phyloP scores from a whole-genome alignment of 1,284 basidiomycete genomes.

The Grifola frondosa region DNA sequence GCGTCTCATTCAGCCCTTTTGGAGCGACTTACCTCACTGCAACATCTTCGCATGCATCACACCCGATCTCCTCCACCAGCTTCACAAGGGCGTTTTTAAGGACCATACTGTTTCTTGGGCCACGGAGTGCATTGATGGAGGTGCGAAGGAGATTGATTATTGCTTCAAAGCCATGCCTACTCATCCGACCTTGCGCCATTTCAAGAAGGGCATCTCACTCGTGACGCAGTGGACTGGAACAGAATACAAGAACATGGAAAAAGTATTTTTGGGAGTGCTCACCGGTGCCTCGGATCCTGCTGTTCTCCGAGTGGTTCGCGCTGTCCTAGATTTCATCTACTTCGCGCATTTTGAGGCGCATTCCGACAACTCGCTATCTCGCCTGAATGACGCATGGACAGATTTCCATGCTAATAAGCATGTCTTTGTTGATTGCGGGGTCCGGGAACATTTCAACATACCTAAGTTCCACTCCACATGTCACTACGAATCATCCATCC shows the following conservation, averaged over 20 bases:
- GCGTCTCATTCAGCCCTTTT: conserved; percentile 18
- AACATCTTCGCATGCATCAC: conserved; percentile 25
- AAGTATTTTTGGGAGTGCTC: conserved; percentile 22
- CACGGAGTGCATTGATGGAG: conserved; percentile 3
- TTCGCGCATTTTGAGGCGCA: conserved; percentile 22
- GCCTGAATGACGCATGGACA: conserved; percentile 11
- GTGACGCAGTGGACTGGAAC: conserved; percentile 27
- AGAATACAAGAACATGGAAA: conserved; percentile 28
- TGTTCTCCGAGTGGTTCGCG: conserved; percentile 14
- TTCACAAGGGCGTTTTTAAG: conserved; percentile 32
- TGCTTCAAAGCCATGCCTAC: conserved; percentile 18
- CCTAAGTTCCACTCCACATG: conserved; percentile 29
- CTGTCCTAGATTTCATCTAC: conserved; percentile 33
- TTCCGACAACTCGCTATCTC: conserved; percentile 12
- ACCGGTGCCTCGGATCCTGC: conserved; percentile 10
- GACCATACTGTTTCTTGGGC: conserved; percentile 28
- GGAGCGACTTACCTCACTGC: conserved; percentile 20
- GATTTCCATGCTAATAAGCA: conserved; percentile 27
- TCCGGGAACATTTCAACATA: conserved; percentile 27
- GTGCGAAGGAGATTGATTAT: conserved; percentile 21
- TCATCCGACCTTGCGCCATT: conserved; percentile 19
- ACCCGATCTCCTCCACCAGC: conserved; percentile 25
- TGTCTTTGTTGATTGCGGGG: conserved; percentile 19
- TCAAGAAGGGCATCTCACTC: conserved; percentile 21
- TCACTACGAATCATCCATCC: conserved; percentile 23